phyloP scores from a whole-genome alignment of 2,329 filamentous ascomycete genomes.

The Phyllosticta citribraziliensis region DNA sequence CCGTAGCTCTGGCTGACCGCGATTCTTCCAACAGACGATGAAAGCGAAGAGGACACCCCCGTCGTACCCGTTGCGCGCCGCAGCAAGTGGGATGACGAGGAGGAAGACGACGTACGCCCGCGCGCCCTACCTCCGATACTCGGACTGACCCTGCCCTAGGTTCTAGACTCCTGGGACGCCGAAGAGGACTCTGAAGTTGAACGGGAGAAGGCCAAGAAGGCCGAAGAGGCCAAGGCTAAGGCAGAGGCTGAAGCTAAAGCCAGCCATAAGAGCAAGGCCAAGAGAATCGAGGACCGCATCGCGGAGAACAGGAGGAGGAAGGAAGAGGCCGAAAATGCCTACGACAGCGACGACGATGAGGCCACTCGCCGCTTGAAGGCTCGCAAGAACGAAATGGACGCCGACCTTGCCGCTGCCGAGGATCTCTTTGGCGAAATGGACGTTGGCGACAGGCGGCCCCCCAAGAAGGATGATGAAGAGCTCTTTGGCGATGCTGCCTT shows the following conservation, averaged over 20 bases:
- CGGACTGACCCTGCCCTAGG: constrained; percentile 39
- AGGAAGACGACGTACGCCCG: constrained; percentile 65
- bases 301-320: constrained; percentile 46
- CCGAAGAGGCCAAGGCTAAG: constrained; percentile 75
- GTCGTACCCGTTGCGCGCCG: constrained; percentile 39
- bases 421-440: constrained; percentile 76
- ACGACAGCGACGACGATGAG: constrained; percentile 58
- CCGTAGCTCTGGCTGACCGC: constrained; percentile 11
- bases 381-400: constrained; percentile 70
- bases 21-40: constrained; percentile 23
- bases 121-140: constrained; percentile 22
- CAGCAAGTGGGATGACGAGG: constrained; percentile 85
- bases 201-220: constrained; percentile 87
- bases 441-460: constrained; percentile 45
- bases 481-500: constrained; percentile 47
- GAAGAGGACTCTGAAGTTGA: constrained; percentile 95
- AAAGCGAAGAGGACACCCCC: constrained; percentile 49
- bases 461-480: constrained; percentile 52
- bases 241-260: constrained; percentile 80
- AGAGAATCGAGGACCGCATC: constrained; percentile 75
- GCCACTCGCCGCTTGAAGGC: constrained; percentile 64
- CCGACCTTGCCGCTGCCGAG: constrained; percentile 80
- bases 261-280: constrained; percentile 79
- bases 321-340: constrained; percentile 46
- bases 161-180: constrained; percentile 93